Evolutionary conservation across 2,329 filamentous ascomycete species (phyloP), one percentile per base, ranked within the genome.

Genomic region (Pestalotiopsis sp.): DNA sequence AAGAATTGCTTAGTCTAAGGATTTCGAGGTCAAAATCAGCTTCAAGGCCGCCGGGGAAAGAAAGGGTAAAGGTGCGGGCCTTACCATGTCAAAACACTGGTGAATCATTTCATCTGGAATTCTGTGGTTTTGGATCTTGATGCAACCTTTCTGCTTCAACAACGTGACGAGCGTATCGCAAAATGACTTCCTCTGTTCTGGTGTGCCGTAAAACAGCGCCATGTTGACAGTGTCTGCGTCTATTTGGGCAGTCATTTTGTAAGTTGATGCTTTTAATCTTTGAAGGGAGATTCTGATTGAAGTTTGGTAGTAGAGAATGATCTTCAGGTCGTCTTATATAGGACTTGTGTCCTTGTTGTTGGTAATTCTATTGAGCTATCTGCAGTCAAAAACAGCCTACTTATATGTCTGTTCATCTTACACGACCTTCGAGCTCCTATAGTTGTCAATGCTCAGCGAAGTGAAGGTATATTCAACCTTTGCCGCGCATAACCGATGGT

Each of bases 141-240:
- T 45, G 12, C 31, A 38, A 13, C 60, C 36, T 2, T 45, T 38
- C 23, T 38, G 12, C n/a, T 63, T 63, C 11, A 63, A n/a, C 14
- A 38, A 5, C 17, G n/a, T 41, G 36, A 63, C 31, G 11, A 63
- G 60, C 17, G 60, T 45, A 3, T 38, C 38, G 31, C 60, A 63
- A 36, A 63, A 63, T 6, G 20, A 25, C 31, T 63, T 27, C n/a
- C 38, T 20, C 38, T 63, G 12, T 13, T 63, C 60, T 41, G 60
- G 60, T 63, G 60, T 63, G 23, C 60, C 60, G 27, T 40, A 41
- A 31, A 63, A 63, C 3, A 36, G 27, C n/a, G 60, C 12, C 60
- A 63, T 63, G 60, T 63, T 45, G 60, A 63, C 60, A 3, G 60
- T 45, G 17, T 40, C 60, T 27, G 38, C 57, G 3, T 40, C 60